Evolutionary conservation across 495 filamentous ascomycete genomes (phyloP), one percentile per base, ranked within the genome.

Genomic region (Aspergillus mulundensis): DNA sequence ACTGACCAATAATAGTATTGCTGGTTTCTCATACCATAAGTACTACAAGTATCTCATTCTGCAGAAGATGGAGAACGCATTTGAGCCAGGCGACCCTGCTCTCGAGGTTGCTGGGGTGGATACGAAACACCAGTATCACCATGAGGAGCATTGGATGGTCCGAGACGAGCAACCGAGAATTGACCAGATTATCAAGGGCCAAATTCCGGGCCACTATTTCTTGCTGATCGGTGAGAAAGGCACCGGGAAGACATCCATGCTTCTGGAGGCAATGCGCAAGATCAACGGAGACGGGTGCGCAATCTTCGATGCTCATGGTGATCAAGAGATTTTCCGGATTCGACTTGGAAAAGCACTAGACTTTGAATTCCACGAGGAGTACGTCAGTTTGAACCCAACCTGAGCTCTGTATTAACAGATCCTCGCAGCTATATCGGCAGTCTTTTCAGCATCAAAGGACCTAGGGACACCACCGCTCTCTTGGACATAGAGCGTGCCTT

Each of bases 141-240:
- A 80, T 12, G 77, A 84, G n/a, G 81, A 86, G 55, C 85, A 91
- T 60, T 97, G 94, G 94, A 80, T 97, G 48, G 56, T 80, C 32
- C 81, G 91, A 15, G 83, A 87, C 30, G 91, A 97, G 73, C 94
- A 98, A 65, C 61, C 69, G 7, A 81, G 80, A 46, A 87, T 97
- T 52, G 88, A 97, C 65, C 68, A 63, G 3, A 95, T 98, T 57
- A 80, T 98, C 18, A 66, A 79, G 42, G 94, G 93, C 2, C 59
- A 72, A 1, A 72, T 78, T 7, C 68, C 69, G 1, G 94, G 94
- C 10, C 90, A 92, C 62, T 98, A 98, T 65, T 89, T 91, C 72
- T 74, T 98, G 0, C 76, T 98, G n/a, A 85, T 97, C 47, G 94
- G 94, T 18, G 94, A 98, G 64, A 96, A 97, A 72, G 94, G 94